These are phyloP conservation scores for Aspergillus niger DNA, from an alignment of 2,329 filamentous ascomycete genomes.

Conservation along the genomic window DNA sequence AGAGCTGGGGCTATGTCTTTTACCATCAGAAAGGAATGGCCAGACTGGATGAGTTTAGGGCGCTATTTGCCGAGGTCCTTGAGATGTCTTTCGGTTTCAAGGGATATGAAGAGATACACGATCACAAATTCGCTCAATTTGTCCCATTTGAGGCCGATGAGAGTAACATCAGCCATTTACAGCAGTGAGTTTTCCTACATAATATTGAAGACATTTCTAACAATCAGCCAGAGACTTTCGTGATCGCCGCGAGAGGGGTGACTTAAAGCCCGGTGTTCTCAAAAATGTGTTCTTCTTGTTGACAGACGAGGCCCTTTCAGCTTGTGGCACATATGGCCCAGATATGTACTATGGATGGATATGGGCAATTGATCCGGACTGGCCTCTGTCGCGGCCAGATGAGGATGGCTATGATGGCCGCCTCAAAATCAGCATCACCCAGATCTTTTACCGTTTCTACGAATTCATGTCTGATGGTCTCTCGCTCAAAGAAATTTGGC, in stretches of 20 bases:
- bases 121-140: too few relatives aligned
- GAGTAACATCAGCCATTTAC: not conserved
- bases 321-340: not conserved
- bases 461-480: slow-evolving; percentile 16
- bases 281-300: slow-evolving; percentile 14
- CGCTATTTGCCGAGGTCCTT: not conserved
- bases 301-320: not conserved
- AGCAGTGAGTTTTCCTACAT: not conserved
- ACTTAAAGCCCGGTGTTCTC: slow-evolving; percentile 8
- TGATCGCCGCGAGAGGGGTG: slow-evolving; percentile 7
- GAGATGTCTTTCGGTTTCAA: not conserved
- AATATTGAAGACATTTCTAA: not conserved
- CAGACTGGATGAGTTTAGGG: slow-evolving; percentile 7
- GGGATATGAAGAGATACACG: too few relatives aligned
- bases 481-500: slow-evolving; percentile 19
- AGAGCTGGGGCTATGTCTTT: slow-evolving; percentile 11
- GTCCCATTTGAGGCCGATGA: not conserved
- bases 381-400: slow-evolving; percentile 8
- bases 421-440: slow-evolving; percentile 10
- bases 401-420: slow-evolving; percentile 19
- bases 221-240: slow-evolving; percentile 5
- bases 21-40: not conserved
- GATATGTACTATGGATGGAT: not conserved
- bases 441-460: slow-evolving; percentile 15
- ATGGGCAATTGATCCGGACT: slow-evolving; percentile 18